Base-by-base conservation (phyloP, 2,329 filamentous ascomycete species). In the Teratosphaeria gauchensis region DNA sequence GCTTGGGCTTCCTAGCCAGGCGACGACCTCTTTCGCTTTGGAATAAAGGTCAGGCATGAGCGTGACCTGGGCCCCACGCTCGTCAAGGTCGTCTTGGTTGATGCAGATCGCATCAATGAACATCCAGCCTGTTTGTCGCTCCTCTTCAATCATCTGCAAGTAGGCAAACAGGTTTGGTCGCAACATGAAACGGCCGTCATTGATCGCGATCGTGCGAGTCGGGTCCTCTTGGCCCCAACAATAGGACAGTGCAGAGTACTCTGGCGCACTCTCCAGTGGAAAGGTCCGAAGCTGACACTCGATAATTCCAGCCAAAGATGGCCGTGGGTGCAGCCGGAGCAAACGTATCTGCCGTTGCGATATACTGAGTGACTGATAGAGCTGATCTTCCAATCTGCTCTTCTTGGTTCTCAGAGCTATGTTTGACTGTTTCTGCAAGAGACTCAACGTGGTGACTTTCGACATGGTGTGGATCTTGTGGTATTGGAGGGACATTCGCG, bases 231-330 rank as follows among this genome's bases (percentile, higher is more conserved):
- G 42, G 16, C 52, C 52, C 68, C 68, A 70, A 51, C 65, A 66
- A 51, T 70, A 70, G 12, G 64, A 66, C 51, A 70, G 52, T 54
- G 66, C 68, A 31, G 55, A 56, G 52, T 69, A 69, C 3, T 62
- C 59, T 35, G 42, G 42, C 5, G 42, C 42, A n/a, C 42, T 48
- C 42, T 48, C 42, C 19, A 48, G 42, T 19, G 42, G 42, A 48
- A 48, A 48, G 1, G 42, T 48, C 19, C 42, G n/a, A 19, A 48
- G 42, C n/a, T 48, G 42, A 11, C 42, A 48, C 19, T 48, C 42
- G 3, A 48, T n/a, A 21, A 48, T 48, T 19, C 42, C 42, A 48
- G 42, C 8, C 42, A 48, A 21, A 9, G 19, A 19, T 19, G 42
- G 42, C 42, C 42, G 42, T 21, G 42, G 42, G 42, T 48, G 42